Evolutionary conservation across 1,139 yeast genomes (phyloP).

Genomic region (Saccharomyces hybrid): DNA sequence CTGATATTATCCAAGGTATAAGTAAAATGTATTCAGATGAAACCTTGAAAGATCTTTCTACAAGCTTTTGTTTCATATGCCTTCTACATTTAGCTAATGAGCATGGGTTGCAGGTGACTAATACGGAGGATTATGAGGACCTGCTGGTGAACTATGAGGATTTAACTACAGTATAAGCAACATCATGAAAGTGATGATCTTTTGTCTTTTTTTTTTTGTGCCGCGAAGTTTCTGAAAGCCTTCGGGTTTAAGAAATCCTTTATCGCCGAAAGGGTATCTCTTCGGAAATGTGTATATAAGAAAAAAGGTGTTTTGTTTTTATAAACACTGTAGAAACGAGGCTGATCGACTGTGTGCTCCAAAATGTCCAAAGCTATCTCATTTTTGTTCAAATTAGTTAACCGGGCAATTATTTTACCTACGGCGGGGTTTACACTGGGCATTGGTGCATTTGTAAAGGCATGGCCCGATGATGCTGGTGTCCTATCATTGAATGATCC

Average conservation of each 20-base stretch:
- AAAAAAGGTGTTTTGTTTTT: not conserved
- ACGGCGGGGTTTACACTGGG: constrained; percentile 28
- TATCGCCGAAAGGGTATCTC: not conserved
- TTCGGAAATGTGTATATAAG: not conserved
- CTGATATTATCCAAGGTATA: constrained; percentile 42
- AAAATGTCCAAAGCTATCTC: not conserved
- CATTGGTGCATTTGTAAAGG: constrained; percentile 22
- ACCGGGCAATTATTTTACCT: constrained; percentile 24
- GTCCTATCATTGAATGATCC: constrained; percentile 18
- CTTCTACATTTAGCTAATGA: constrained; percentile 84
- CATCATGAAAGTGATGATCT: not conserved
- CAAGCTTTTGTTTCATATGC: constrained; percentile 84
- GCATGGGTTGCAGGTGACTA: constrained; percentile 61
- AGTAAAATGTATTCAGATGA: constrained; percentile 47
- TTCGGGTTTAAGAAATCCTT: not conserved
- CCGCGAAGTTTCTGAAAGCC: not conserved
- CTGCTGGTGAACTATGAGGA: constrained; percentile 29
- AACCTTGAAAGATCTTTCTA: constrained; percentile 59
- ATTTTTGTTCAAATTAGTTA: constrained; percentile 7
- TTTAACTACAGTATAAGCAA: not conserved
- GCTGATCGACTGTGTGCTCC: not conserved
- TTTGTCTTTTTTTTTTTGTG: not conserved
- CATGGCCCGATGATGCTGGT: constrained; percentile 30
- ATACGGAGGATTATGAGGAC: constrained; percentile 52
- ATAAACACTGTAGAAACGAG: not conserved